These are phyloP conservation scores for Pleurotus tuber-regium DNA, from an alignment of 768 basidiomycete genomes.

Conservation along the genomic window DNA sequence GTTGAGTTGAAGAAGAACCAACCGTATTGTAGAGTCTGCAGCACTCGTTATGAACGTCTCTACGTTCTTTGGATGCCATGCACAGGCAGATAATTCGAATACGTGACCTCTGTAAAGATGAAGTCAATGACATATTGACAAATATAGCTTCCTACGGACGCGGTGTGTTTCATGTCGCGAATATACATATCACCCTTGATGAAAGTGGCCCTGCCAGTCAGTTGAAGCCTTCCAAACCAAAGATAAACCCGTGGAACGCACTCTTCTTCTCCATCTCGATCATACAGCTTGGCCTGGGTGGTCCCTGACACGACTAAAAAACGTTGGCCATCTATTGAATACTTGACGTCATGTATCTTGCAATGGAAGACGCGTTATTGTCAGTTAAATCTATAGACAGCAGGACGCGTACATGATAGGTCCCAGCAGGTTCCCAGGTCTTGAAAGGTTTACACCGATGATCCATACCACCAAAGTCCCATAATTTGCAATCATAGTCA, in stretches of 20 bases:
- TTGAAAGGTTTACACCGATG: conserved; percentile 89
- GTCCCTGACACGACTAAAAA: conserved; percentile 90
- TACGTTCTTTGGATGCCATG: conserved; percentile 89
- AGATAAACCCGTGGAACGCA: conserved; percentile 39
- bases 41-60: conserved; percentile 88
- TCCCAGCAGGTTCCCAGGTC: conserved; percentile 92
- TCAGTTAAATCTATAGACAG: conserved; percentile 7
- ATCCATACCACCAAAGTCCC: conserved; percentile 99
- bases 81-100: conserved; percentile 82
- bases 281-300: conserved; percentile 83
- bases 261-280: conserved; percentile 92
- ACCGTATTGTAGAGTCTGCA: conserved; percentile 96
- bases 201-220: conserved; percentile 64
- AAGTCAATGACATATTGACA: conserved; percentile 2
- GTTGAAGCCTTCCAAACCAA: conserved; percentile 42
- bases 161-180: conserved; percentile 98
- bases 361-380: too few relatives aligned
- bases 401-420: conserved; percentile 68
- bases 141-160: conserved; percentile 49
- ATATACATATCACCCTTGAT: conserved; percentile 98
- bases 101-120: conserved; percentile 78
- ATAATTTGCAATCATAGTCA: conserved; percentile 97
- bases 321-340: conserved; percentile 81
- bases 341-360: conserved; percentile 90
- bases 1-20: conserved; percentile 13